Base-by-base conservation (phyloP, 805 yeast species). In the Candida schatavii region DNA sequence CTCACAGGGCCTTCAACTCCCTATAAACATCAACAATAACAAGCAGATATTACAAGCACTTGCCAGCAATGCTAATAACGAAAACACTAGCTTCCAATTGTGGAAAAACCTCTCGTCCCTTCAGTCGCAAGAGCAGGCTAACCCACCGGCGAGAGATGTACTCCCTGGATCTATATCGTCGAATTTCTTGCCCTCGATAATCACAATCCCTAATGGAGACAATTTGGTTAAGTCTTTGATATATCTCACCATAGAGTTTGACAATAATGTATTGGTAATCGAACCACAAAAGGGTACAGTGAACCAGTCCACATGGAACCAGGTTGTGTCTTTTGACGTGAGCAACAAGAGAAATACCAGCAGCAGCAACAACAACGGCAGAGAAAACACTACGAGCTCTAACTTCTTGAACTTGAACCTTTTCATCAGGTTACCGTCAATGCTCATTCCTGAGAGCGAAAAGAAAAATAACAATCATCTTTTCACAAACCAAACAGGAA, bases 321-420 rank as follows among this genome's bases (percentile, higher is more conserved):
- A 86, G 52, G 88, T 88, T 9, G 85, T 95, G 13, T 81, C 90
- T 3, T 93, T 93, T 56, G 99, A 93, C 74, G 95, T 90, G 18
- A 64, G 73, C 31, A 64, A 65, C 38, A 64, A 62, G 40, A 23
- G 27, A 23, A 17, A 13, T 22, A 29, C 18, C 14, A 25, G 28
- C 13, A 37, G 52, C 37, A 11, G 17, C 13, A 34, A 30, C 34
- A 30, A 77, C 85, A 26, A 18, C 32, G 44, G 22, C 20, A 36
- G 33, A 3, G 37, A 43, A 9, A 35, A 35, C 18, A 49, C 49
- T 18, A 56, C 60, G 2, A 64, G 62, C 29, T 81, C 85, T 41
- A 77, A 77, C 47, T 64, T 64, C 41, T 70, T 93, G 48, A 82
- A 80, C 49, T 66, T 91, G 31, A 93, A 88, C 58, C 75, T 88